Evolutionary conservation across 2,329 filamentous ascomycete genomes (phyloP).

Genomic region (Fusarium equiseti): DNA sequence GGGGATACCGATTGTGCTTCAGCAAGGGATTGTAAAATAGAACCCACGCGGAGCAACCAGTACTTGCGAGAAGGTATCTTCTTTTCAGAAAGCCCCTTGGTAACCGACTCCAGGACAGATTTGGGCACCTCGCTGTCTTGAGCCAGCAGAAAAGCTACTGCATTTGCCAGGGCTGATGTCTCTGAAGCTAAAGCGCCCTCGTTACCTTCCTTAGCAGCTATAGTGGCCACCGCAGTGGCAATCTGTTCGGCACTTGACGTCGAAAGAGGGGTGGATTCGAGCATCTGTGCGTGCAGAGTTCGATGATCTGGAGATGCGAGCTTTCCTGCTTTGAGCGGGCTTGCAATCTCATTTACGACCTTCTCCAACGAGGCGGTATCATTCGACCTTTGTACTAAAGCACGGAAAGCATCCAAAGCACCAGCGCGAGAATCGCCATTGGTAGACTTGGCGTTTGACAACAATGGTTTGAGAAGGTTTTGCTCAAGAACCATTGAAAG

Average conservation of each 20-base stretch:
- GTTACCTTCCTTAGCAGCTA: constrained; percentile 87
- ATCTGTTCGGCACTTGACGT: constrained; percentile 74
- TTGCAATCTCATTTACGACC: constrained; percentile 81
- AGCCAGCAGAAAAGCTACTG: constrained; percentile 72
- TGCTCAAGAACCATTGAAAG: constrained; percentile 78
- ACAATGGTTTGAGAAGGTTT: constrained; percentile 84
- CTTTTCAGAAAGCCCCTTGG: constrained; percentile 89
- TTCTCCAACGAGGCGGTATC: constrained; percentile 71
- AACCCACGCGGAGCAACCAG: constrained; percentile 82
- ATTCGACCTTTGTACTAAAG: constrained; percentile 71
- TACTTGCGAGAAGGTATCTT: constrained; percentile 79
- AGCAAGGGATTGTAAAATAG: constrained; percentile 72
- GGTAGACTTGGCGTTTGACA: constrained; percentile 93
- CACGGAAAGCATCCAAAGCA: constrained; percentile 78
- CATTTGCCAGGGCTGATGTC: constrained; percentile 75
- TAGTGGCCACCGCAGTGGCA: constrained; percentile 72
- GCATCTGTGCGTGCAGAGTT: constrained; percentile 83
- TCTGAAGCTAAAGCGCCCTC: constrained; percentile 84
- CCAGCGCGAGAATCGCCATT: constrained; percentile 83
- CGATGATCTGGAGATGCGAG: constrained; percentile 87
- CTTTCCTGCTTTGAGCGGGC: constrained; percentile 85
- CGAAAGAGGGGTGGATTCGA: constrained; percentile 73
- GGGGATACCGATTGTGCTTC: constrained; percentile 59
- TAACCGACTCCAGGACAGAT: constrained; percentile 74
- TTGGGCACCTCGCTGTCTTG: constrained; percentile 73